Evolutionary conservation across 2,329 filamentous ascomycete species (phyloP).

Genomic region (Botrytis byssoidea): DNA sequence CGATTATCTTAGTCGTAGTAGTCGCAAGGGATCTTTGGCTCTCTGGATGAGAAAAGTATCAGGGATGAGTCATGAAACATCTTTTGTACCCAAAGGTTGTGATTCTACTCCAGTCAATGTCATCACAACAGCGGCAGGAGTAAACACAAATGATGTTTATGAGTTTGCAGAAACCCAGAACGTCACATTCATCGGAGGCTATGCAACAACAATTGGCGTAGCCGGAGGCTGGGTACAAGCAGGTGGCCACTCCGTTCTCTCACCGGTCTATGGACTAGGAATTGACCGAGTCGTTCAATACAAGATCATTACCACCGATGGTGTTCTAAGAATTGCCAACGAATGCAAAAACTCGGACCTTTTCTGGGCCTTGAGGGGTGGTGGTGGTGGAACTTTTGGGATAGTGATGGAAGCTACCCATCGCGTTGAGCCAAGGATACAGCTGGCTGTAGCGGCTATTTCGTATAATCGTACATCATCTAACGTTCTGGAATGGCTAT

Average conservation of each 20-base stretch:
- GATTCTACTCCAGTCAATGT: conserved; percentile 25
- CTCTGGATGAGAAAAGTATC: conserved; percentile 27
- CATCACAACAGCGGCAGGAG: conserved; percentile 33
- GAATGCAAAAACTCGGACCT: conserved; percentile 46
- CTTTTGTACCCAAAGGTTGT: conserved; percentile 27
- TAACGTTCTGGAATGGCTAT: conserved; percentile 22
- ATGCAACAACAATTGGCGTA: conserved; percentile 48
- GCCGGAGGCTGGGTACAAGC: conserved; percentile 49
- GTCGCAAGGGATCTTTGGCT: conserved; percentile 24
- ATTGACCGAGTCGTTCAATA: conserved; percentile 50
- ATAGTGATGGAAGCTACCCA: conserved; percentile 39
- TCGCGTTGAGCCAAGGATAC: conserved; percentile 24
- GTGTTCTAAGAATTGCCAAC: conserved; percentile 46
- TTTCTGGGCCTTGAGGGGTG: conserved; percentile 51
- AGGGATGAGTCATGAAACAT: conserved; percentile 8
- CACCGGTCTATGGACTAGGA: conserved; percentile 50
- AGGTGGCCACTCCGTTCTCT: conserved; percentile 55
- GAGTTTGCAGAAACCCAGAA: conserved; percentile 34
- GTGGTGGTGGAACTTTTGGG: conserved; percentile 47
- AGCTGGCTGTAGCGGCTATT: conserved; percentile 24
- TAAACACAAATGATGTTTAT: conserved; percentile 32
- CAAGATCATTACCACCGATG: conserved; percentile 49
- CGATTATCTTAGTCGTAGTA: conserved; percentile 33
- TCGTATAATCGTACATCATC: conserved; percentile 18
- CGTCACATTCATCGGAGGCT: conserved; percentile 32